phyloP scores from a whole-genome alignment of 768 basidiomycete genomes.

The Naganishia vaughanmartiniae region DNA sequence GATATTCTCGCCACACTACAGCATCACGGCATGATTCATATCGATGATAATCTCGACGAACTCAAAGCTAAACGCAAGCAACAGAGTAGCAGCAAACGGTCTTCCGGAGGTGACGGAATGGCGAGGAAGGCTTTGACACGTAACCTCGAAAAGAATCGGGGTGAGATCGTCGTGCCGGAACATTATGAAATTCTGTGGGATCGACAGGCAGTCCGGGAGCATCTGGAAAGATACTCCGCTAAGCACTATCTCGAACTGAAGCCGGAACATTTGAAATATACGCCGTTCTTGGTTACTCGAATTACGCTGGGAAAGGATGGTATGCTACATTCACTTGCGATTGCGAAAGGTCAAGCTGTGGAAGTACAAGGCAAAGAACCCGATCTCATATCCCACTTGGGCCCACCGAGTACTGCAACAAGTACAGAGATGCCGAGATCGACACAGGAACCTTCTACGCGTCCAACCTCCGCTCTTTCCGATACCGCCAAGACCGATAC shows the following conservation, averaged over 20 bases:
- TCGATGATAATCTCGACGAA: slow-evolving; percentile 33
- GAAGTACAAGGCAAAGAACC: slow-evolving; percentile 26
- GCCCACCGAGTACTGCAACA: neutral
- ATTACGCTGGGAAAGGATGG: slow-evolving; percentile 23
- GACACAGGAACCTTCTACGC: neutral
- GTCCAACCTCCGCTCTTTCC: neutral
- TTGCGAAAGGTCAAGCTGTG: slow-evolving; percentile 27
- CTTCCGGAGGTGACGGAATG: neutral
- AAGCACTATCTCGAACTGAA: slow-evolving; percentile 72
- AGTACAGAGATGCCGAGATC: neutral
- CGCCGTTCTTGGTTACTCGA: slow-evolving; percentile 73
- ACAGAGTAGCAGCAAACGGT: slow-evolving; percentile 7
- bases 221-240: slow-evolving; percentile 66
- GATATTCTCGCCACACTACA: slow-evolving; percentile 74
- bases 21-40: slow-evolving; percentile 70
- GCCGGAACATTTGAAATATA: slow-evolving; percentile 89
- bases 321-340: slow-evolving; percentile 20
- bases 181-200: slow-evolving; percentile 77
- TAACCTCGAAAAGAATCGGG: slow-evolving; percentile 46
- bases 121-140: slow-evolving; percentile 39
- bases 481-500: neutral
- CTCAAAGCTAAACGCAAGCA: slow-evolving; percentile 20
- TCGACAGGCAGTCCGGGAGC: slow-evolving; percentile 62
- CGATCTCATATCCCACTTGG: slow-evolving; percentile 11
- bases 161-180: slow-evolving; percentile 56